Conservation (phyloP, 306 rosid species). For the Elaeagnus macrophylla region DNA sequence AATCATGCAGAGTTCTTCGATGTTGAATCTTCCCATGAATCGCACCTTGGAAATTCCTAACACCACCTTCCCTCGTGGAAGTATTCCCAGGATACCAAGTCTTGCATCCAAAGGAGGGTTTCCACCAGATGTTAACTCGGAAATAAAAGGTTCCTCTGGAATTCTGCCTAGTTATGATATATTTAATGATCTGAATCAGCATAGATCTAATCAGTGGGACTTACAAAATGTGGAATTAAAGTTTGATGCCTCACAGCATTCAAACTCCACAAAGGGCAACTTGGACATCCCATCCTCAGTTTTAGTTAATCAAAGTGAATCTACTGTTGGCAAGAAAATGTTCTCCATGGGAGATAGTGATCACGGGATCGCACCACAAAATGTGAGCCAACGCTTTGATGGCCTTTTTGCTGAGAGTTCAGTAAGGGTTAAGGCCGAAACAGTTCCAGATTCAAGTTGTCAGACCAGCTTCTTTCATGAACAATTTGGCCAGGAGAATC, state of each 20-base stretch:
- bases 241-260: conserved; percentile 51
- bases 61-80: conserved; percentile 62
- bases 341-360: conserved; percentile 44
- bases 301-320: conserved; percentile 52
- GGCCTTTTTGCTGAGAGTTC: conserved; percentile 37
- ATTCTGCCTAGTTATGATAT: conserved; percentile 61
- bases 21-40: conserved; percentile 68
- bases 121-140: conserved; percentile 51
- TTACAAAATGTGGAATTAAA: conserved; percentile 45
- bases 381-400: conserved; percentile 38
- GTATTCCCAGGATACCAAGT: conserved; percentile 50
- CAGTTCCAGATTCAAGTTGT: conserved; percentile 39
- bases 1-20: conserved; percentile 42
- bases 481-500: conserved; percentile 82
- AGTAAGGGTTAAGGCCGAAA: conserved; percentile 60
- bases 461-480: conserved; percentile 50
- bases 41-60: conserved; percentile 53
- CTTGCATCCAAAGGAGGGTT: conserved; percentile 48
- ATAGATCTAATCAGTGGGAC: conserved; percentile 77
- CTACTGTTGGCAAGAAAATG: conserved; percentile 36
- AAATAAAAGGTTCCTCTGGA: conserved; percentile 46
- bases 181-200: conserved; percentile 64
- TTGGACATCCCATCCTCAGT: conserved; percentile 52
- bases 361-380: conserved; percentile 38
- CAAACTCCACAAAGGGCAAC: conserved; percentile 50